Evolutionary conservation across 345 rosid genomes (phyloP).

Genomic region (Theobroma cacao): DNA sequence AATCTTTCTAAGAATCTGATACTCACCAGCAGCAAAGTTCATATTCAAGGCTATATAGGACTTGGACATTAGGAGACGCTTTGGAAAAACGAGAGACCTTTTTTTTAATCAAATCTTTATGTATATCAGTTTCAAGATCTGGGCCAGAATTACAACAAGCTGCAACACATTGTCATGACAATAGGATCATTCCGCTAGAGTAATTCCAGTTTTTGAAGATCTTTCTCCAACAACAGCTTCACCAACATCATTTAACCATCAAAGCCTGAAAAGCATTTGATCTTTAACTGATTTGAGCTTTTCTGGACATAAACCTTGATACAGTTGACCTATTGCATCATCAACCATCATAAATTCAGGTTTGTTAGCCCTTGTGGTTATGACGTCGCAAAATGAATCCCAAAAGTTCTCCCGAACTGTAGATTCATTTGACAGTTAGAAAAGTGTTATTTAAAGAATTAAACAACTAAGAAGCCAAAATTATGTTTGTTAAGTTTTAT

Average conservation of each 20-base stretch:
- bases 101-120: background rate
- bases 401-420: background rate
- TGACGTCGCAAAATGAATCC: too few relatives aligned
- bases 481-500: background rate
- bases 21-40: too few relatives aligned
- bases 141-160: background rate
- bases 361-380: too few relatives aligned
- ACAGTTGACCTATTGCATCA: too few relatives aligned
- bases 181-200: background rate
- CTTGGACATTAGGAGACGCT: background rate
- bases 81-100: background rate
- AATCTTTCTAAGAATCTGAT: too few relatives aligned
- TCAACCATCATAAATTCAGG: too few relatives aligned
- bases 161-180: background rate
- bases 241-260: background rate
- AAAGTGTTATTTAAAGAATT: background rate
- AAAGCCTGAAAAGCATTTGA: background rate
- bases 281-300: too few relatives aligned
- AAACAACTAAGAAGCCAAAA: too few relatives aligned
- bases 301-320: too few relatives aligned
- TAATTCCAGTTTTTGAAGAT: background rate
- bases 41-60: background rate
- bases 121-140: background rate
- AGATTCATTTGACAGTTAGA: background rate
- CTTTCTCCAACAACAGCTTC: too few relatives aligned